Percentiles rank a stretch among this genome's conserved stretches.
These are phyloP conservation scores for Neurospora hispaniola DNA, from an alignment of 495 filamentous ascomycete species.

Conservation along the genomic window DNA sequence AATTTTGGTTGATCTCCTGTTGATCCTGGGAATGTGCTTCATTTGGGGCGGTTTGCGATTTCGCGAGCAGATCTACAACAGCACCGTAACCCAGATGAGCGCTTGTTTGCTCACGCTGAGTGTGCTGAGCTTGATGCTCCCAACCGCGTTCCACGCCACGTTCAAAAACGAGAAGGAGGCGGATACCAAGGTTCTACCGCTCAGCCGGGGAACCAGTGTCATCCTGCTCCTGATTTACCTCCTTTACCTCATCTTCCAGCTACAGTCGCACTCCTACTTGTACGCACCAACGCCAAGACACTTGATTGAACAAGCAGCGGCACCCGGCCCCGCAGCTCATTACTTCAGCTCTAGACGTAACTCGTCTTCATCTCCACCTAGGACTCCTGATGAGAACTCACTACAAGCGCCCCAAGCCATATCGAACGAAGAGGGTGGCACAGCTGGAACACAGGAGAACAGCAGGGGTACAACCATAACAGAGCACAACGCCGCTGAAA, in stretches of 20 bases:
- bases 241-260: conserved; percentile 77
- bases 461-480: background rate
- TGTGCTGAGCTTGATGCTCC: conserved; percentile 59
- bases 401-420: background rate
- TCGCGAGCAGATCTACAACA: conserved; percentile 89
- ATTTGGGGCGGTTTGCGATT: conserved; percentile 73
- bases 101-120: conserved; percentile 78
- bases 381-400: conserved; percentile 28
- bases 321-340: conserved; percentile 67
- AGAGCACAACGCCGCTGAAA: background rate
- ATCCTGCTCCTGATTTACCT: conserved; percentile 72
- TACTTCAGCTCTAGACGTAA: conserved; percentile 43
- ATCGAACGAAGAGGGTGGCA: background rate
- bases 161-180: conserved; percentile 50
- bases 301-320: conserved; percentile 77
- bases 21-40: conserved; percentile 87
- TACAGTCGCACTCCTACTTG: conserved; percentile 83
- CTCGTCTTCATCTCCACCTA: conserved; percentile 47
- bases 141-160: conserved; percentile 78
- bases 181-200: conserved; percentile 57
- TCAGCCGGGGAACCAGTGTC: conserved; percentile 80
- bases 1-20: conserved; percentile 73
- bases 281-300: conserved; percentile 81
- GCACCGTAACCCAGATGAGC: conserved; percentile 87
- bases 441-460: background rate